Evolutionary conservation across 768 basidiomycete species (phyloP), one percentile per base, ranked within the genome.

Genomic region (Xanthoconium purpureum): DNA sequence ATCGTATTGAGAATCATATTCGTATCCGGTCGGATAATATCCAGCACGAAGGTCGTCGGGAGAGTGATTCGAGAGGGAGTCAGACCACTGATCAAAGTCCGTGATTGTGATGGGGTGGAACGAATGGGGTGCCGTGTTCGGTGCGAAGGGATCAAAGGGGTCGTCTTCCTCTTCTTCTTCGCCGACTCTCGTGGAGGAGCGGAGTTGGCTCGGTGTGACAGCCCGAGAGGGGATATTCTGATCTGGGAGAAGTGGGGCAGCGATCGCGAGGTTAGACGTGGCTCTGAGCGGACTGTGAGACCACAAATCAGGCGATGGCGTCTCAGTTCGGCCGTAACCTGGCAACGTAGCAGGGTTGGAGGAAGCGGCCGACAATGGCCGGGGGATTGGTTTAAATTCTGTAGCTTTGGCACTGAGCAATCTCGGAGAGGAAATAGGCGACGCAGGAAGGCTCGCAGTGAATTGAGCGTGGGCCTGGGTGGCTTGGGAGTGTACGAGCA

Each of bases 271-370:
- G 67, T 93, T 96, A 14, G 89, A 89, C 1, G 85, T 83, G 1
- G 84, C 84, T 57, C 89, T 80, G 33, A 80, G 80, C 39, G 81
- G 83, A 54, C 69, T 74, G 69, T 91, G 90, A 3, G 91, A 84
- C 93, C 94, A 96, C 51, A 93, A 70, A 76, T 95, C 94, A 13
- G 91, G 91, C 8, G 91, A 91, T n/a, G 90, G 87, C 1, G 91
- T 91, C 56, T 92, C 89, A 10, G 84, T 83, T 42, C 91, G 79
- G 15, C 67, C 60, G 71, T 74, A 75, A 47, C 74, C 45, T 57
- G 74, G 58, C 80, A 75, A 7, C 78, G 82, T 54, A 72, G 80
- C 49, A 81, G 85, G 70, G 42, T 67, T 66, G 80, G 82, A 33
- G 79, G 85, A 20, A 83, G 84, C 33, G 2, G 91, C 87, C 9